A percentile compares a stretch with the other conserved stretches of the same genome.
phyloP scores from a whole-genome alignment of 2,329 filamentous ascomycete genomes.

The Davidsoniella australis region DNA sequence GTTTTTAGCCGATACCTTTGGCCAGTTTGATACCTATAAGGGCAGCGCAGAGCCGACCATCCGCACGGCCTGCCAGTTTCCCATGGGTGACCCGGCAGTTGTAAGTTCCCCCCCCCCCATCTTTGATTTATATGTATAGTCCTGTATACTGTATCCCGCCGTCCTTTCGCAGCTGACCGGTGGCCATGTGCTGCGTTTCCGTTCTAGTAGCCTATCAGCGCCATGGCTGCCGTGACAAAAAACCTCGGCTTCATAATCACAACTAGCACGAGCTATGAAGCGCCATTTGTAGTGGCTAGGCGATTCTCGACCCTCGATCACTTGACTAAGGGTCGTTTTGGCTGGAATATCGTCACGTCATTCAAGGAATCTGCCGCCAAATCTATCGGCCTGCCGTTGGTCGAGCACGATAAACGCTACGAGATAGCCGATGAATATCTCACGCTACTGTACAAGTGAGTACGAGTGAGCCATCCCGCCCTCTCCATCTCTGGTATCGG shows the following conservation, averaged over 20 bases:
- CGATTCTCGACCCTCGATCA: constrained; percentile 52
- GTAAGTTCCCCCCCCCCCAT: background rate
- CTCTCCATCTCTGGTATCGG: background rate
- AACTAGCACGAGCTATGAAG: constrained; percentile 50
- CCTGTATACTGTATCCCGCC: background rate
- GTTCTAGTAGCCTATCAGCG: constrained; percentile 34
- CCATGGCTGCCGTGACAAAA: constrained; percentile 50
- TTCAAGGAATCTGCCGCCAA: constrained; percentile 50
- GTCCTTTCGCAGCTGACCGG: background rate
- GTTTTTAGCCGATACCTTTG: constrained; percentile 50
- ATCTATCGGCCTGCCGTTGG: constrained; percentile 42
- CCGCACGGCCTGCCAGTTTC: constrained; percentile 48
- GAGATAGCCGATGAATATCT: constrained; percentile 42
- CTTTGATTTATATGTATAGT: background rate
- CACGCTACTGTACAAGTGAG: constrained; percentile 38
- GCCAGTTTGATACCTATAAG: constrained; percentile 54
- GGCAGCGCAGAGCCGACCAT: constrained; percentile 38
- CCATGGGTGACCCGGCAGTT: constrained; percentile 48
- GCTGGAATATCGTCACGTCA: constrained; percentile 42
- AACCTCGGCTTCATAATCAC: constrained; percentile 55
- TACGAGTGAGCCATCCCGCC: background rate
- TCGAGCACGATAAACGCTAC: constrained; percentile 34
- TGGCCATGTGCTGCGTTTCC: background rate
- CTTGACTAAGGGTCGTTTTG: constrained; percentile 40
- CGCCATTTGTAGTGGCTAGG: constrained; percentile 49